Evolutionary conservation across 371 early-diverging fungal species (phyloP).

Genomic region (Coemansia linderi): DNA sequence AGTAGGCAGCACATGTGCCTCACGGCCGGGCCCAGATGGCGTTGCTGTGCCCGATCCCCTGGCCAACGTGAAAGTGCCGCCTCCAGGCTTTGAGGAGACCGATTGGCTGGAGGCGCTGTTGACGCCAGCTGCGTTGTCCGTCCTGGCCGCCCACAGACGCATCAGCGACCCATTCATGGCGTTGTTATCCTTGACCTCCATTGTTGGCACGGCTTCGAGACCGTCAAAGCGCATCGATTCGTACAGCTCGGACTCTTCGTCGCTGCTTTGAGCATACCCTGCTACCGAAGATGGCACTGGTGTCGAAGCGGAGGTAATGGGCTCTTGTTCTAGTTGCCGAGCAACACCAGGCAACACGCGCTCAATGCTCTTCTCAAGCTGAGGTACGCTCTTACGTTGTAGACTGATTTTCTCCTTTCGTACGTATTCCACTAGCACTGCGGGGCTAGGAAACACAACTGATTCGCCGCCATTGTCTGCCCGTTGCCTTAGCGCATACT

Average conservation of each 20-base stretch:
- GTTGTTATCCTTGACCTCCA: conserved; percentile 63
- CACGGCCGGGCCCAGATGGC: conserved; percentile 10
- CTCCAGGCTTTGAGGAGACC: not conserved
- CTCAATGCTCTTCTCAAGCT: conserved; percentile 58
- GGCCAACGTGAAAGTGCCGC: not conserved
- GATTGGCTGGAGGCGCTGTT: not conserved
- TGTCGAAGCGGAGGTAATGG: not conserved
- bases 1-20: not conserved
- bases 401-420: conserved; percentile 57
- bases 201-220: conserved; percentile 32
- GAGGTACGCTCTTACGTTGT: conserved; percentile 56
- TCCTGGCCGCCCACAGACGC: conserved; percentile 64
- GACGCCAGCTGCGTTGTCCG: conserved; percentile 22
- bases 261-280: conserved; percentile 17
- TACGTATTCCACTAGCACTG: conserved; percentile 57
- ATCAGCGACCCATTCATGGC: conserved; percentile 76
- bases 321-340: conserved; percentile 16
- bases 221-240: conserved; percentile 26
- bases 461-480: conserved; percentile 10
- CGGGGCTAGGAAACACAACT: conserved; percentile 21
- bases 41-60: not conserved
- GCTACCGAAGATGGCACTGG: not conserved
- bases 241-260: conserved; percentile 38
- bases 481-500: conserved; percentile 23
- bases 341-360: conserved; percentile 41